Percentiles rank a stretch among this genome's conserved stretches.
Conservation (phyloP, 371 early-diverging fungal species). For the Actinomucor elegans region DNA sequence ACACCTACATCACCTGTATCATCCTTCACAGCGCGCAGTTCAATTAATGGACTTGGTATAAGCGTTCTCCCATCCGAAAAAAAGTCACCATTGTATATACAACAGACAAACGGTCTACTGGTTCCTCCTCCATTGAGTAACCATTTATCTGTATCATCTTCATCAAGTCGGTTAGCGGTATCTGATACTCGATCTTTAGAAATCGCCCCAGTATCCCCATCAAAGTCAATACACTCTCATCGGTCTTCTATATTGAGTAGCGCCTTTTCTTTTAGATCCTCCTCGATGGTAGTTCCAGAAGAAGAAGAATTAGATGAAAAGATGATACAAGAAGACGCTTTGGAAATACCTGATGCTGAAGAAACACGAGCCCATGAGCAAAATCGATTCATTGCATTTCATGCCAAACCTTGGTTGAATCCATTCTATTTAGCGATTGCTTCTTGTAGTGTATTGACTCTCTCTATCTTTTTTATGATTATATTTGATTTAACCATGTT, state of each 20-base stretch:
- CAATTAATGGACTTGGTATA: conserved; percentile 13
- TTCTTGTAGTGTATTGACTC: conserved; percentile 16
- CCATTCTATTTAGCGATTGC: conserved; percentile 39
- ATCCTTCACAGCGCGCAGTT: background rate
- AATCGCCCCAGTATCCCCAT: conserved; percentile 3
- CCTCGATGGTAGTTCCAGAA: conserved; percentile 3
- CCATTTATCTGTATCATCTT: background rate
- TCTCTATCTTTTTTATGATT: conserved; percentile 41
- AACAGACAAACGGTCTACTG: background rate
- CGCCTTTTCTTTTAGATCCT: conserved; percentile 12
- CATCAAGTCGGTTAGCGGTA: background rate
- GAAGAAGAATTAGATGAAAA: background rate
- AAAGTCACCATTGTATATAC: background rate
- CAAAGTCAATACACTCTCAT: background rate
- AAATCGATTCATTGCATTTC: conserved; percentile 32
- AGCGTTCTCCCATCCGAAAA: conserved; percentile 4
- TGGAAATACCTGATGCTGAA: background rate
- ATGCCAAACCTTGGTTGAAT: conserved; percentile 23
- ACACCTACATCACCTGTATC: background rate
- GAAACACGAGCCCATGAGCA: background rate
- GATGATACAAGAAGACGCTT: background rate
- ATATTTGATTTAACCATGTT: conserved; percentile 35
- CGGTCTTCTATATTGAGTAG: conserved; percentile 14
- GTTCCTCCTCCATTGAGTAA: background rate
- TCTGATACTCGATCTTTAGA: conserved; percentile 2